A percentile compares a stretch with the other conserved stretches of the same genome.
Evolutionary conservation across 1,284 basidiomycete genomes (phyloP).

Genomic region (Malassezia restricta): DNA sequence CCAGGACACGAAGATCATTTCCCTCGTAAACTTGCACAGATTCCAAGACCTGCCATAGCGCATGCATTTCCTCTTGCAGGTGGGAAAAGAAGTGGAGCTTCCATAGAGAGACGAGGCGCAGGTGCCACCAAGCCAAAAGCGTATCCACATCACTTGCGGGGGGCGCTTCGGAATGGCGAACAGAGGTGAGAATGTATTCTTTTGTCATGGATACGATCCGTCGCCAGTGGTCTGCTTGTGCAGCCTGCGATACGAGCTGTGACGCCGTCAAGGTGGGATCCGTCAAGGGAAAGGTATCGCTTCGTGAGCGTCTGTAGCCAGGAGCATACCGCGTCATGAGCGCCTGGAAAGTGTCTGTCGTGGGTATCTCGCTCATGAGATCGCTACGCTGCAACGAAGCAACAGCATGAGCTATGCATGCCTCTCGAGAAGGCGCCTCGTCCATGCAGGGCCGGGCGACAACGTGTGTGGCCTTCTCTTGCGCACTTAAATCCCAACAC

Average conservation of each 20-base stretch:
- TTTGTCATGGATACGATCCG: neutral
- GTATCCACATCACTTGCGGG: neutral
- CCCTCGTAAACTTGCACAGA: neutral
- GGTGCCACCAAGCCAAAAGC: conserved; percentile 12
- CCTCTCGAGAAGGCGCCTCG: neutral
- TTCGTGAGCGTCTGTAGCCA: neutral
- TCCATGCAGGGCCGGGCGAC: too few relatives aligned
- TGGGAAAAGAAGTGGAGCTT: conserved; percentile 3
- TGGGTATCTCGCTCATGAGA: neutral
- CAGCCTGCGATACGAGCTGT: neutral
- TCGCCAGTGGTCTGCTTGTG: conserved; percentile 3
- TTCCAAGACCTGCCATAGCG: conserved; percentile 6
- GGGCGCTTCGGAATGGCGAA: neutral
- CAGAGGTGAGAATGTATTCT: neutral
- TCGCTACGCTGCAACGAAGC: neutral
- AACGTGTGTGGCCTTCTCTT: too few relatives aligned
- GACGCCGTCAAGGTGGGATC: neutral
- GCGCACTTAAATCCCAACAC: neutral
- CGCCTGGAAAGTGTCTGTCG: neutral
- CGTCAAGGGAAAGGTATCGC: neutral
- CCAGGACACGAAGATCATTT: neutral
- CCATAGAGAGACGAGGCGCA: conserved; percentile 6
- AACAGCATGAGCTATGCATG: neutral
- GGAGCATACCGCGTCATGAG: conserved; percentile 7
- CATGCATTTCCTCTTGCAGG: neutral